phyloP scores from a whole-genome alignment of 2,329 filamentous ascomycete species.

The Leptographium galeiforme region DNA sequence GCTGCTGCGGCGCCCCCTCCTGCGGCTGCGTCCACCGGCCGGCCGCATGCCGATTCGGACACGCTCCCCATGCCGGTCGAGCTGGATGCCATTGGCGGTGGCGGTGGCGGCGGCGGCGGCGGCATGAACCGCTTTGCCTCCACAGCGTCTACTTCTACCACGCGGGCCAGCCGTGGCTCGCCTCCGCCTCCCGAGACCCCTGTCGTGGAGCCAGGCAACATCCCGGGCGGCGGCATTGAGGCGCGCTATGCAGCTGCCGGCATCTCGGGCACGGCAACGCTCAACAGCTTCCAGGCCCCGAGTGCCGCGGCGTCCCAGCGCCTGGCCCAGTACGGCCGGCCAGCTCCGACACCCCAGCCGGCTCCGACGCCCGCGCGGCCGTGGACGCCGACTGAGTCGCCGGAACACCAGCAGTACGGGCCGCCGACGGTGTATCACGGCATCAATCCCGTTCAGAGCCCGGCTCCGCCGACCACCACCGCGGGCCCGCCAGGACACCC shows the following conservation, averaged over 20 bases:
- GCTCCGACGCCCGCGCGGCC: constrained; percentile 37
- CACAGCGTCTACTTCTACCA: constrained; percentile 86
- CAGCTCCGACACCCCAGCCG: not conserved
- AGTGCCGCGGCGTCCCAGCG: constrained; percentile 74
- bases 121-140: constrained; percentile 55
- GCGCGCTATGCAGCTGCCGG: constrained; percentile 83
- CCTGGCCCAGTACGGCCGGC: constrained; percentile 58
- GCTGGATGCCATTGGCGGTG: constrained; percentile 6
- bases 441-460: constrained; percentile 50
- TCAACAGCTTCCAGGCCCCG: constrained; percentile 55
- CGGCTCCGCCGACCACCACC: constrained; percentile 42
- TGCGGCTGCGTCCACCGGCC: not conserved
- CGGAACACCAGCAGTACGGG: constrained; percentile 74
- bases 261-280: constrained; percentile 72
- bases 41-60: constrained; percentile 9
- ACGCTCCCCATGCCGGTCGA: constrained; percentile 28
- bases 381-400: constrained; percentile 90
- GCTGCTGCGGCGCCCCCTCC: not conserved
- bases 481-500: constrained; percentile 6
- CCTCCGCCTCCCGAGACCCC: constrained; percentile 92
- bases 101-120: constrained; percentile 3
- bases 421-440: constrained; percentile 90
- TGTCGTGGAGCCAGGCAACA: constrained; percentile 54
- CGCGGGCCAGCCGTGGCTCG: constrained; percentile 79
- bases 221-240: constrained; percentile 73